A percentile compares a stretch with the other conserved stretches of the same genome.
Conservation (phyloP, 2,329 filamentous ascomycete species). For the Sarocladiaceae sp. region DNA sequence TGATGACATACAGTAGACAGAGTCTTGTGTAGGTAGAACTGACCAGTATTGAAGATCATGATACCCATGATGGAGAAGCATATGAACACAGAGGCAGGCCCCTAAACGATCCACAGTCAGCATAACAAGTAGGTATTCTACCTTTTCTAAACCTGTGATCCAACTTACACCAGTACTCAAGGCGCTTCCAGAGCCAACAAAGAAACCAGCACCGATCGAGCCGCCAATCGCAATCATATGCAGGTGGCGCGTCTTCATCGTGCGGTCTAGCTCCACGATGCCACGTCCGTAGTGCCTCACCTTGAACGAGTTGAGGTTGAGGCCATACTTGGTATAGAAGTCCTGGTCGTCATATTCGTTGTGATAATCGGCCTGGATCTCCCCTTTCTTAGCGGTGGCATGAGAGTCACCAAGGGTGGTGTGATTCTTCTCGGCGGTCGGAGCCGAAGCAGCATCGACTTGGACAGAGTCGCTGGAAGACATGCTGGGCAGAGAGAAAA, state of each 20-base stretch:
- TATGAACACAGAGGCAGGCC: conserved; percentile 64
- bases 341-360: conserved; percentile 19
- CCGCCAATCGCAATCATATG: conserved; percentile 59
- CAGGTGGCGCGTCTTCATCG: conserved; percentile 48
- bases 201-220: conserved; percentile 74
- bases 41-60: conserved; percentile 82
- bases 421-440: no score
- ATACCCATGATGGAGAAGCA: conserved; percentile 65
- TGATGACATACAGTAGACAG: not conserved
- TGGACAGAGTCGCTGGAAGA: no score
- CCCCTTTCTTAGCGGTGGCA: no score
- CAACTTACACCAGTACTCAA: conserved; percentile 47
- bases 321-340: conserved; percentile 30
- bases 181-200: conserved; percentile 66
- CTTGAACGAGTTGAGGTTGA: conserved; percentile 32
- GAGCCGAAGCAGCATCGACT: no score
- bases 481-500: no score
- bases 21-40: conserved; percentile 31
- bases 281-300: conserved; percentile 25
- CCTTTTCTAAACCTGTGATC: no score
- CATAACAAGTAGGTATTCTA: no score
- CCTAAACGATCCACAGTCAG: conserved; percentile 47
- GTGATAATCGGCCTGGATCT: conserved; percentile 3
- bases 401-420: no score
- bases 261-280: conserved; percentile 30